Evolutionary conservation across 2,329 filamentous ascomycete species (phyloP).

Genomic region (Beauveria sp.): DNA sequence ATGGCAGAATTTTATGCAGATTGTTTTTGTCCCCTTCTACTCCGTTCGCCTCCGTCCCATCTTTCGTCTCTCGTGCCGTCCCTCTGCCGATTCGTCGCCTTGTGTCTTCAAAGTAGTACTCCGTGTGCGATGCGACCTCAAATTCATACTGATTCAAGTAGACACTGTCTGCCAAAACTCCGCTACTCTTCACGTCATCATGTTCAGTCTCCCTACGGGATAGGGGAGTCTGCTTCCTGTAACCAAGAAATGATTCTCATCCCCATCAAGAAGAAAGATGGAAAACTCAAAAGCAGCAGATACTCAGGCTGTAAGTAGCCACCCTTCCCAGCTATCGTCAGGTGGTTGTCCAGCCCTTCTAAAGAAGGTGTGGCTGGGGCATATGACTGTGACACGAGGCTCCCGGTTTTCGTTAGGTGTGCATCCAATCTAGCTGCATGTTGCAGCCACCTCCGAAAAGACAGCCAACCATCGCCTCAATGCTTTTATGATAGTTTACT

Average conservation of each 20-base stretch:
- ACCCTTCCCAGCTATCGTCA: background rate
- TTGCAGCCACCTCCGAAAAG: background rate
- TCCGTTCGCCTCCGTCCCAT: background rate
- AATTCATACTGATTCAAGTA: too few relatives aligned
- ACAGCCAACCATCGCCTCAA: background rate
- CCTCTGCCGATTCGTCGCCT: too few relatives aligned
- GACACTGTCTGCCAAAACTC: too few relatives aligned
- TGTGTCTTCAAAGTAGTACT: too few relatives aligned
- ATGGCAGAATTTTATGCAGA: background rate
- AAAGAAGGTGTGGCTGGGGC: background rate
- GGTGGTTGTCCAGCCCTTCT: background rate
- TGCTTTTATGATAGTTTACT: background rate
- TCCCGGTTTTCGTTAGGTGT: background rate
- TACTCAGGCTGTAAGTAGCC: background rate
- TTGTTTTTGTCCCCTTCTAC: background rate
- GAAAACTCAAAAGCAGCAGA: background rate
- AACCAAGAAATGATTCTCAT: background rate
- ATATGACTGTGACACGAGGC: constrained; percentile 6
- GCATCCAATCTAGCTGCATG: background rate
- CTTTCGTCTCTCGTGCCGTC: too few relatives aligned
- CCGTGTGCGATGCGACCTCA: too few relatives aligned
- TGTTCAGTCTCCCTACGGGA: too few relatives aligned
- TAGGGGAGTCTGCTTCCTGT: background rate
- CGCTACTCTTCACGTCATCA: too few relatives aligned
- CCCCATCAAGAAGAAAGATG: background rate